phyloP scores from a whole-genome alignment of 208 protist species.

The Crithidia acanthocephali region DNA sequence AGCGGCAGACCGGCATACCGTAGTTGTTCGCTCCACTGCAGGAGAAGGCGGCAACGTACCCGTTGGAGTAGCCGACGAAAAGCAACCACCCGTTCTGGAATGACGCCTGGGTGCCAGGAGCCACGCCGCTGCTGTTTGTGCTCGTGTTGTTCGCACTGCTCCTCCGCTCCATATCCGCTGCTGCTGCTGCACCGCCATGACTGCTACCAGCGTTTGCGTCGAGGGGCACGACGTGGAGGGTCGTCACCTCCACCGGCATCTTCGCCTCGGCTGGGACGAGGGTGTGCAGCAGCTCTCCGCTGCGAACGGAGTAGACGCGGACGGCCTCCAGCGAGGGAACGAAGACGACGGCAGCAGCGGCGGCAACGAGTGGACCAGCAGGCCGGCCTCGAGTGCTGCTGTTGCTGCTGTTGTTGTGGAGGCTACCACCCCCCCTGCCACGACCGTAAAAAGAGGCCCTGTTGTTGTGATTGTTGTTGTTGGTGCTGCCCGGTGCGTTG shows the following conservation, averaged over 20 bases:
- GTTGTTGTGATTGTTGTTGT: slow-evolving; percentile 10
- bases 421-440: background rate
- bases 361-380: slow-evolving; percentile 10
- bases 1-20: slow-evolving; percentile 77
- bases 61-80: slow-evolving; percentile 87
- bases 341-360: slow-evolving; percentile 62
- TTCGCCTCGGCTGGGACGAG: slow-evolving; percentile 77
- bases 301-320: slow-evolving; percentile 79
- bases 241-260: slow-evolving; percentile 83
- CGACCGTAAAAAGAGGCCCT: slow-evolving; percentile 8
- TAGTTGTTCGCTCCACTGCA: slow-evolving; percentile 80
- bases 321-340: slow-evolving; percentile 86
- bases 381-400: background rate
- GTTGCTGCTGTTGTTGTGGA: background rate
- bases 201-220: slow-evolving; percentile 12
- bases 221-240: slow-evolving; percentile 60
- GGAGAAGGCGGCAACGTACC: slow-evolving; percentile 78
- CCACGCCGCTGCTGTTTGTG: background rate
- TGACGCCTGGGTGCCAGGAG: slow-evolving; percentile 3
- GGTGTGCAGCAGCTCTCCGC: slow-evolving; percentile 70
- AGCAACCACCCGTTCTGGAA: slow-evolving; percentile 69
- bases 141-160: background rate
- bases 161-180: no score
- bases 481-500: slow-evolving; percentile 1
- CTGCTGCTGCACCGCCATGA: background rate